A percentile compares a stretch with the other conserved stretches of the same genome.
Conservation (phyloP, 192 early-diverging fungal genomes). For the Nowakowskiella sp. region DNA sequence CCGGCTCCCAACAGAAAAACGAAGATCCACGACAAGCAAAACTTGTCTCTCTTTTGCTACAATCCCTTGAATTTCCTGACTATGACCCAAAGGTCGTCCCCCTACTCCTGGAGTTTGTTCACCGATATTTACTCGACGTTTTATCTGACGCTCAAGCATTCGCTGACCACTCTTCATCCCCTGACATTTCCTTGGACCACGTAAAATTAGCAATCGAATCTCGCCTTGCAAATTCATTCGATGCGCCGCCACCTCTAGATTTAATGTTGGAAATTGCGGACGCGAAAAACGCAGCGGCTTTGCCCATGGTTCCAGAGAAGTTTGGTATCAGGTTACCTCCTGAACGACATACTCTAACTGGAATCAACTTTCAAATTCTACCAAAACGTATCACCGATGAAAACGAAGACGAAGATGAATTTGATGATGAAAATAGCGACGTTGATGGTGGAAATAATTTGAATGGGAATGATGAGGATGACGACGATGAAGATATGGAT, state of each 20-base stretch:
- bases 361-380: slow-evolving; percentile 43
- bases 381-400: too few relatives aligned
- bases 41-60: slow-evolving; percentile 78
- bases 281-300: slow-evolving; percentile 37
- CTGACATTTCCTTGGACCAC: slow-evolving; percentile 75
- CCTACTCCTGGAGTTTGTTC: slow-evolving; percentile 87
- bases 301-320: slow-evolving; percentile 45
- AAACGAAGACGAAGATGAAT: too few relatives aligned
- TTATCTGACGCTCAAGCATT: slow-evolving; percentile 85
- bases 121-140: slow-evolving; percentile 84
- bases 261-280: slow-evolving; percentile 47
- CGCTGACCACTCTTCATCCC: slow-evolving; percentile 78
- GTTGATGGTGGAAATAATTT: too few relatives aligned
- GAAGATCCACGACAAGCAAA: slow-evolving; percentile 50
- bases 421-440: too few relatives aligned
- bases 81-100: slow-evolving; percentile 87
- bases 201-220: slow-evolving; percentile 88
- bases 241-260: slow-evolving; percentile 80
- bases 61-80: slow-evolving; percentile 76
- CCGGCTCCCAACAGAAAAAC: too few relatives aligned
- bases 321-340: slow-evolving; percentile 46
- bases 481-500: too few relatives aligned
- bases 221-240: slow-evolving; percentile 84
- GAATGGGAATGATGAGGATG: too few relatives aligned
- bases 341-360: slow-evolving; percentile 42